Base-by-base conservation (phyloP, 2,329 filamentous ascomycete species). In the Sclerotiophoma versabilis region DNA sequence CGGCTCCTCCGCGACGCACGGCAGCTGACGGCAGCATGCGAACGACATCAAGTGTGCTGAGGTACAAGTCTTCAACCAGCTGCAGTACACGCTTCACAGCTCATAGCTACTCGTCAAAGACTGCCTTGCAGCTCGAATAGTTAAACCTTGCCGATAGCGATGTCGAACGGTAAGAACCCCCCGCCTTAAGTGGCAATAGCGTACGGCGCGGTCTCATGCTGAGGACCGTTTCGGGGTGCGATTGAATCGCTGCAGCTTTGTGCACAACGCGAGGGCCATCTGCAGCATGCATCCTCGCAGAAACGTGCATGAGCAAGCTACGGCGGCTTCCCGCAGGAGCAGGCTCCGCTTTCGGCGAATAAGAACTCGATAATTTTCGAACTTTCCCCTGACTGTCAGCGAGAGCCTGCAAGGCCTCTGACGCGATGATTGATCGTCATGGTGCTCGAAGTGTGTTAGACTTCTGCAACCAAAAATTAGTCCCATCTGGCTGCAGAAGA, bases 231-330 rank as follows among this genome's bases (percentile, higher is more conserved):
- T 69, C 61, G 54, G 63, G 67, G 34, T 47, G 42, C 47, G 38
- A 58, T 69, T 63, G 66, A 68, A 55, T 71, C 66, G 51, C 29
- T 54, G 66, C 49, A 52, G 49, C 58, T 54, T 64, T 67, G 65
- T 71, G 66, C 70, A 72, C 61, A 54, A 48, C 51, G 59, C 59
- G 44, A 57, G 50, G 54, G 45, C 51, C 51, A 44, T 53, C 62
- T 66, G 67, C 65, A 64, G 63, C 49, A 62, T 66, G 66, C 59
- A 64, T 70, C 59, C 57, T 59, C 54, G 48, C 59, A 63, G 53
- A 49, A 63, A 59, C 57, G 52, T 66, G 63, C 65, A 68, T 65
- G 63, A 64, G 59, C 63, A 58, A 53, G 54, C 60, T 60, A 59
- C 45, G 34, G 45, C 45, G 45, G 39, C 45, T 54, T 54, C 51